phyloP scores from a whole-genome alignment of 176 grass and related monocot genomes.

The Puccinellia tenuiflora region DNA sequence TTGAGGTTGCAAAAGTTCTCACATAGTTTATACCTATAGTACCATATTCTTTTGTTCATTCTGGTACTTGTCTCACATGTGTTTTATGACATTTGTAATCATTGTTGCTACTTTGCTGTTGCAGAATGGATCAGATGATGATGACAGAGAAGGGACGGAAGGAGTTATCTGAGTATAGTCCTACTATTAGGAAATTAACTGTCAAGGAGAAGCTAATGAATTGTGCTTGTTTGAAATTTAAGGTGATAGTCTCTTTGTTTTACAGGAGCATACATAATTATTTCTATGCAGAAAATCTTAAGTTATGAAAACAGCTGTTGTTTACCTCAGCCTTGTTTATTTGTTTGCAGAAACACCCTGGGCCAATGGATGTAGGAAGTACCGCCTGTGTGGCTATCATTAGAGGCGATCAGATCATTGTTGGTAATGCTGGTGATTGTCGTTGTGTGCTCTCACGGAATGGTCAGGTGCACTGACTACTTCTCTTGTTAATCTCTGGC shows the following conservation, averaged over 20 bases:
- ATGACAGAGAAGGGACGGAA: background rate
- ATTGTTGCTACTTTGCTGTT: background rate
- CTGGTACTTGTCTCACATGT: background rate
- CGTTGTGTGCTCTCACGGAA: constrained; percentile 43
- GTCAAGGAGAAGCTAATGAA: background rate
- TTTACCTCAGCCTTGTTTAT: constrained; percentile 10
- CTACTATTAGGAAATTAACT: background rate
- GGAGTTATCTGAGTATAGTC: constrained; percentile 21
- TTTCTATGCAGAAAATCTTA: background rate
- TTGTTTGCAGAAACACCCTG: background rate
- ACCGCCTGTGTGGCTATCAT: constrained; percentile 43
- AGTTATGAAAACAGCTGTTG: background rate
- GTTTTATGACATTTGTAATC: background rate
- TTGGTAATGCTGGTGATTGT: constrained; percentile 46
- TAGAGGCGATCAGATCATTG: constrained; percentile 38
- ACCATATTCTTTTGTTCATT: constrained; percentile 3
- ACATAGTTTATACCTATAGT: background rate
- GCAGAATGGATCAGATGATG: constrained; percentile 41
- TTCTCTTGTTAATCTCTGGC: background rate
- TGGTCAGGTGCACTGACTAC: constrained; percentile 22
- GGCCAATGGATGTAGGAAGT: constrained; percentile 26
- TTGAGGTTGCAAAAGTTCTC: background rate
- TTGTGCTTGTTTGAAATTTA: background rate
- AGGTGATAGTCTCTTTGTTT: constrained; percentile 28
- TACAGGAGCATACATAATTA: background rate